These are phyloP conservation scores for Nidularia sp. DNA, from an alignment of 768 basidiomycete species.

Conservation along the genomic window DNA sequence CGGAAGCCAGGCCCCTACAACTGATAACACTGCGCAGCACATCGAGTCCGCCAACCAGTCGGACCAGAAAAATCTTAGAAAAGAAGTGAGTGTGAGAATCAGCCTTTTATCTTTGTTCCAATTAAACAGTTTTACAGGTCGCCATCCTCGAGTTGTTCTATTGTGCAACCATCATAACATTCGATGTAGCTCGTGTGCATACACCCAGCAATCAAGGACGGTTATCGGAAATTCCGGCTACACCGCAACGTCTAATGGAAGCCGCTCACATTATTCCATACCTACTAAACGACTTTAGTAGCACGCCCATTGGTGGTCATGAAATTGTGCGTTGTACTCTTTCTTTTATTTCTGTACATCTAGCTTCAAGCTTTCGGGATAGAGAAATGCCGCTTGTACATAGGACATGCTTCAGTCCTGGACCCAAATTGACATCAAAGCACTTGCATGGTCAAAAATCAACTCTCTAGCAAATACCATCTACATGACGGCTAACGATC, in stretches of 20 bases:
- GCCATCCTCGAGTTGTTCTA: slow-evolving; percentile 8
- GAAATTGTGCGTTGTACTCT: slow-evolving; percentile 4
- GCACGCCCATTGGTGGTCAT: neutral
- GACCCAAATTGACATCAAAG: slow-evolving; percentile 7
- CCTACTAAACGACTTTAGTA: slow-evolving; percentile 7
- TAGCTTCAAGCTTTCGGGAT: neutral
- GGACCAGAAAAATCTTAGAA: neutral
- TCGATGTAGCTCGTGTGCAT: slow-evolving; percentile 4
- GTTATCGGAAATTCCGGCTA: slow-evolving; percentile 4
- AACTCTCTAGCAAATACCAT: slow-evolving; percentile 12
- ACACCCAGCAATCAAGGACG: neutral
- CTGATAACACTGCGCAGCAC: neutral
- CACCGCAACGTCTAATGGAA: slow-evolving; percentile 1
- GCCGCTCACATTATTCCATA: slow-evolving; percentile 11
- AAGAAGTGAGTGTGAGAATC: neutral
- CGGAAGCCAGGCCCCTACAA: neutral
- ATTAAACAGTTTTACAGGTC: slow-evolving; percentile 3
- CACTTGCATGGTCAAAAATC: slow-evolving; percentile 6
- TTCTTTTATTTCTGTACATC: neutral
- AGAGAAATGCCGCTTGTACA: slow-evolving; percentile 1
- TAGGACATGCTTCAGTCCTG: slow-evolving; percentile 10
- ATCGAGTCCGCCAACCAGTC: neutral
- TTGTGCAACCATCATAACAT: slow-evolving; percentile 10
- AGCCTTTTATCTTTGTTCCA: neutral
- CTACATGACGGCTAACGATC: slow-evolving; percentile 7